Evolutionary conservation across 805 yeast species (phyloP).

Genomic region (Pichia californica): DNA sequence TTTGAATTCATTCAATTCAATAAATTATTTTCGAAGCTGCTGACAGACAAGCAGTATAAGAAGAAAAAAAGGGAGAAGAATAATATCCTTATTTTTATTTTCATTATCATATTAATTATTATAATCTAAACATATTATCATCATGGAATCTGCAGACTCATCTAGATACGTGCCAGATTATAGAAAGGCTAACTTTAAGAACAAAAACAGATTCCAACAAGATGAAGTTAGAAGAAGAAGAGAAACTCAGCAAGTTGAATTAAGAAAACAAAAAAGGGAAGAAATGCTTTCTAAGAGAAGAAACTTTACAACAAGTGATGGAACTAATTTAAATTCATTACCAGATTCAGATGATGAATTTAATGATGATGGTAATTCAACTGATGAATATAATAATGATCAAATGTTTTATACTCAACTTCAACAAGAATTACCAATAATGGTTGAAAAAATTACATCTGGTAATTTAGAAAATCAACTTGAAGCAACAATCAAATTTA

Average conservation of each 20-base stretch:
- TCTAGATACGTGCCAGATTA: conserved; percentile 94
- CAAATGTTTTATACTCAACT: conserved; percentile 39
- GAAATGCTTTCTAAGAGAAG: conserved; percentile 92
- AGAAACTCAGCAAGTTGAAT: conserved; percentile 93
- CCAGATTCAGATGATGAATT: conserved; percentile 38
- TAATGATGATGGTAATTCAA: conserved; percentile 41
- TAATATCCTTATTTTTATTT: too few relatives aligned
- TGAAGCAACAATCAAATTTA: conserved; percentile 84
- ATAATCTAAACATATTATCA: too few relatives aligned
- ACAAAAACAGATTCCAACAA: conserved; percentile 86
- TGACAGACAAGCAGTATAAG: too few relatives aligned
- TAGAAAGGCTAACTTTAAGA: conserved; percentile 93
- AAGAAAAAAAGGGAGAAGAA: too few relatives aligned
- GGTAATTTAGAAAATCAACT: conserved; percentile 73
- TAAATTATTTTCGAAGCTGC: too few relatives aligned
- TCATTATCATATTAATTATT: too few relatives aligned
- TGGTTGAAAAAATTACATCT: conserved; percentile 77
- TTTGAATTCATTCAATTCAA: too few relatives aligned
- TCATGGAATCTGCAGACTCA: conserved; percentile 65
- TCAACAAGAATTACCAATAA: conserved; percentile 68
- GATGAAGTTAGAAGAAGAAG: conserved; percentile 98
- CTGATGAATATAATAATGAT: conserved; percentile 31
- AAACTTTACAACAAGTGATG: conserved; percentile 44
- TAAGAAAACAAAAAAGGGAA: conserved; percentile 94
- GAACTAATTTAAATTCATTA: conserved; percentile 4